Conservation (phyloP, 352 stramenopile species). For the Stramenopiles sp. region DNA sequence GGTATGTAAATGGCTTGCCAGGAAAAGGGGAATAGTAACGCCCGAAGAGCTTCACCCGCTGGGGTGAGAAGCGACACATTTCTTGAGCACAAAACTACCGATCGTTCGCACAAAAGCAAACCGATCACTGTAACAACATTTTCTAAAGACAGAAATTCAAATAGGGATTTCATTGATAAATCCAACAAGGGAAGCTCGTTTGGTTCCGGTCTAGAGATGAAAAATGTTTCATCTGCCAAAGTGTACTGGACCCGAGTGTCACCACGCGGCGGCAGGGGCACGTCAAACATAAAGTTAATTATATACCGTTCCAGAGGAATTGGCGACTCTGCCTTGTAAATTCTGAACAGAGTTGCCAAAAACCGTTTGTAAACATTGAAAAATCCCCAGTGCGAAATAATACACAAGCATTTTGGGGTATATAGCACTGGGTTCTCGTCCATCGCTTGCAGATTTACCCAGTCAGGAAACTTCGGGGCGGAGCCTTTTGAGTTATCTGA, state of each 20-base stretch:
- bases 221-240: constrained; percentile 26
- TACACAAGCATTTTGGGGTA: constrained; percentile 28
- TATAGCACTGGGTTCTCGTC: constrained; percentile 15
- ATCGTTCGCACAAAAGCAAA: constrained; percentile 48
- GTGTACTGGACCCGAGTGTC: constrained; percentile 26
- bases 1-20: no score
- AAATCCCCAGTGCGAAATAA: constrained; percentile 28
- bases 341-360: constrained; percentile 27
- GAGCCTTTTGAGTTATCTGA: constrained; percentile 17
- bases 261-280: constrained; percentile 24
- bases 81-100: constrained; percentile 56
- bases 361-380: constrained; percentile 25
- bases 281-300: constrained; percentile 27
- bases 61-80: no score
- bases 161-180: constrained; percentile 27
- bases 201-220: constrained; percentile 24
- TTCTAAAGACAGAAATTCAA: constrained; percentile 27
- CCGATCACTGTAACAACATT: constrained; percentile 26
- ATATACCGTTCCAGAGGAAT: constrained; percentile 27
- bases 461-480: constrained; percentile 15
- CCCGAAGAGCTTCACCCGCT: no score
- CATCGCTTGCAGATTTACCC: no score
- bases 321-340: constrained; percentile 17
- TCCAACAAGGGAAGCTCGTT: constrained; percentile 28
- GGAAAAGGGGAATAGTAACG: no score